Percentiles rank a stretch among this genome's conserved stretches.
phyloP scores from a whole-genome alignment of 2,329 filamentous ascomycete genomes.

The Fusarium irregulare region DNA sequence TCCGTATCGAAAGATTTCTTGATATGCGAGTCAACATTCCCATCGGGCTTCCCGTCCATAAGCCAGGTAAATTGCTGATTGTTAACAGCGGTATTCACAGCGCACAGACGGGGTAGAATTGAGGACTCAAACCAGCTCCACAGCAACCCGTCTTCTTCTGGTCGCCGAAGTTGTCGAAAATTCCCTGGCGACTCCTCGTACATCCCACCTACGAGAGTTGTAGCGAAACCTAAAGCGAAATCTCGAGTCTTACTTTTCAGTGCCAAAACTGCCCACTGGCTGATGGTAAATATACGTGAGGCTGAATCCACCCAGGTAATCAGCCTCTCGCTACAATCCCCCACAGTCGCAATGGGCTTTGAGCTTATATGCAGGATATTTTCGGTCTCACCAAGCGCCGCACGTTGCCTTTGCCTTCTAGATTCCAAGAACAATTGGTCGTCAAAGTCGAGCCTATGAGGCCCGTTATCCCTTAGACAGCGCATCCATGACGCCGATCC shows the following conservation, averaged over 20 bases:
- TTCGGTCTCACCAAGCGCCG: accelerated
- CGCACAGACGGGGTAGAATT: accelerated
- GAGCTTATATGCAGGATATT: neutral
- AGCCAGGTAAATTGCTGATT: too few relatives aligned
- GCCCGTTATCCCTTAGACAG: neutral
- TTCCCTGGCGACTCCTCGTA: neutral
- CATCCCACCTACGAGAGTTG: accelerated
- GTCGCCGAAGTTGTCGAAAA: accelerated
- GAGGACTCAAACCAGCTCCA: neutral
- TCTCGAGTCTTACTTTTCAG: too few relatives aligned
- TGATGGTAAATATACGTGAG: neutral
- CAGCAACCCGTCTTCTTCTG: accelerated
- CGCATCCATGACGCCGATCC: neutral
- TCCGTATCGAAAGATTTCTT: neutral
- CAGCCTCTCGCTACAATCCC: accelerated
- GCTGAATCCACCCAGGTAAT: neutral
- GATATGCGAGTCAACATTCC: accelerated
- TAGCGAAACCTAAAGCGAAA: neutral
- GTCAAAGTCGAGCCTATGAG: neutral
- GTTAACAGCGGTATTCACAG: too few relatives aligned
- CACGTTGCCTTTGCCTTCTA: neutral
- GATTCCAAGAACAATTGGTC: neutral
- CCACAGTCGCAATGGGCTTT: accelerated
- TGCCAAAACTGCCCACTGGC: neutral
- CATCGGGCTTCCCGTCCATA: too few relatives aligned